phyloP scores from a whole-genome alignment of 2,329 filamentous ascomycete species.

The Kalmusia sp. region DNA sequence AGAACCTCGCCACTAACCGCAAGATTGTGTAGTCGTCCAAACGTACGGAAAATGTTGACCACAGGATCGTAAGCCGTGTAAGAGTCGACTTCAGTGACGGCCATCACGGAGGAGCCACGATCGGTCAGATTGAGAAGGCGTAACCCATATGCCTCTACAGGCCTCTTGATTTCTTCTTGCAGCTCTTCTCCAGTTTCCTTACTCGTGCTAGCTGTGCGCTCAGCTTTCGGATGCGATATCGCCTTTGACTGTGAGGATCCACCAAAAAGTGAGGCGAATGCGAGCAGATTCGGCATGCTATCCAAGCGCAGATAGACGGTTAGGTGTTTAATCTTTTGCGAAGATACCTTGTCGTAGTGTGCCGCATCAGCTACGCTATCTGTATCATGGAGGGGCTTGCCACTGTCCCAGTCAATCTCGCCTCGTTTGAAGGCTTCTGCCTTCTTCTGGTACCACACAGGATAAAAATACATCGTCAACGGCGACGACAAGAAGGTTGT shows the following conservation, averaged over 20 bases:
- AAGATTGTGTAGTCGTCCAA: constrained; percentile 83
- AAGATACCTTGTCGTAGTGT: constrained; percentile 58
- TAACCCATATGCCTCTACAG: constrained; percentile 81
- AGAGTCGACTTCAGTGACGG: constrained; percentile 82
- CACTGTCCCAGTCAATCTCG: constrained; percentile 87
- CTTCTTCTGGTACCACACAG: constrained; percentile 77
- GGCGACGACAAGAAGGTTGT: constrained; percentile 88
- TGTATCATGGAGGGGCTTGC: constrained; percentile 50
- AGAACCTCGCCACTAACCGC: constrained; percentile 82
- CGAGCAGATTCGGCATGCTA: constrained; percentile 81
- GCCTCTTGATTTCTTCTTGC: constrained; percentile 46
- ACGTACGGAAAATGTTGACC: constrained; percentile 88
- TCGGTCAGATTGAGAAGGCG: constrained; percentile 87
- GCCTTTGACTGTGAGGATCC: constrained; percentile 52
- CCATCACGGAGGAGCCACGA: constrained; percentile 94
- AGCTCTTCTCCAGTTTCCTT: constrained; percentile 29
- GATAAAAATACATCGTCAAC: constrained; percentile 75
- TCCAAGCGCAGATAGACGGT: constrained; percentile 85
- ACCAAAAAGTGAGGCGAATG: constrained; percentile 81
- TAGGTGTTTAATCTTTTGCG: constrained; percentile 65
- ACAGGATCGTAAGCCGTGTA: constrained; percentile 73
- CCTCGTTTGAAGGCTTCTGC: constrained; percentile 78
- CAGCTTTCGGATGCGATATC: constrained; percentile 47
- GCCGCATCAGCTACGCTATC: constrained; percentile 51
- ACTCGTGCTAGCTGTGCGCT: constrained; percentile 30